phyloP scores from a whole-genome alignment of 1,139 yeast species.

The Magnusiomyces paraingens region DNA sequence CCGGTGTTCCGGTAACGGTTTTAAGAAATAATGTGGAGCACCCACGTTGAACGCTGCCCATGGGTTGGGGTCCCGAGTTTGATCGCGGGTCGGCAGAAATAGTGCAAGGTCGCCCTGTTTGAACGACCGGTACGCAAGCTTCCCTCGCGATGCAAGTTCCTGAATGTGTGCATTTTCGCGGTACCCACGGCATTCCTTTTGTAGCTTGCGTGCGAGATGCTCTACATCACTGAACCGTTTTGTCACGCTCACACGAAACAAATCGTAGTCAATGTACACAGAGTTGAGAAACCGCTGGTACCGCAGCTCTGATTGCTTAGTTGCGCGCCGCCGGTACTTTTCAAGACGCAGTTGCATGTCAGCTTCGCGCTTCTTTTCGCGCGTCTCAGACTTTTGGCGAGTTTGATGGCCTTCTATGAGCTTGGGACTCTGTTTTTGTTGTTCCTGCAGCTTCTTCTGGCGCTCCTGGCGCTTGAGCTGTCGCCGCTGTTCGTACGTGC shows the following conservation, averaged over 20 bases:
- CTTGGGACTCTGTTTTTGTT: neutral
- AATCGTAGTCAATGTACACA: constrained; percentile 41
- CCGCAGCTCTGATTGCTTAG: constrained; percentile 20
- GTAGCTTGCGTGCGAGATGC: constrained; percentile 77
- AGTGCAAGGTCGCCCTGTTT: constrained; percentile 67
- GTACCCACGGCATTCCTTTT: constrained; percentile 60
- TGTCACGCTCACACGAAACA: constrained; percentile 59
- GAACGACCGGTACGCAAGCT: constrained; percentile 59
- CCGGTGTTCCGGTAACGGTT: constrained; percentile 34
- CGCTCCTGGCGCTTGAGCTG: constrained; percentile 1
- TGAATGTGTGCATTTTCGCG: constrained; percentile 37
- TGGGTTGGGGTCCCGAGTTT: constrained; percentile 43
- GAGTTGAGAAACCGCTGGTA: constrained; percentile 29
- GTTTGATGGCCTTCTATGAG: neutral
- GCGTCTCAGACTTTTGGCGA: too few relatives aligned
- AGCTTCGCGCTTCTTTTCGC: neutral
- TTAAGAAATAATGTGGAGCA: constrained; percentile 68
- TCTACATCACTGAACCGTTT: constrained; percentile 87
- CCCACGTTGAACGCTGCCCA: constrained; percentile 88
- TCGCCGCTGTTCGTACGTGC: neutral
- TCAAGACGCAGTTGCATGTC: neutral
- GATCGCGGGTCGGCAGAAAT: constrained; percentile 70
- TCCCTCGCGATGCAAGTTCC: constrained; percentile 38
- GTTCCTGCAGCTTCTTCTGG: too few relatives aligned
- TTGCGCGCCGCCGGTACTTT: constrained; percentile 7